Conservation (phyloP, 2,329 filamentous ascomycete genomes). For the Diaporthe sp. region DNA sequence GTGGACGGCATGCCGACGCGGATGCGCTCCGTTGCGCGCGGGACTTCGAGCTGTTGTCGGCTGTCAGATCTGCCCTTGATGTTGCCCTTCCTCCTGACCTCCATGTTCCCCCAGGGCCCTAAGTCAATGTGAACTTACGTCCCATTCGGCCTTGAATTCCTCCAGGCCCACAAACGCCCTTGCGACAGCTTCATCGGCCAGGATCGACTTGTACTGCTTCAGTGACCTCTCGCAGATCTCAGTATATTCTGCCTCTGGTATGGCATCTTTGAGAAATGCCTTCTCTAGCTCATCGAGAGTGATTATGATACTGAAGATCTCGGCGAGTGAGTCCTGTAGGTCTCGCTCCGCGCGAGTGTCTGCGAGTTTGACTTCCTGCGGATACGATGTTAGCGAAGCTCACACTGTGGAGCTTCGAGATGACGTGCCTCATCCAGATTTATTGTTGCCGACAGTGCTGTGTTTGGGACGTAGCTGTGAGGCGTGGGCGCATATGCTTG, state of each 20-base stretch:
- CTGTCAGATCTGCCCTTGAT: constrained; percentile 5
- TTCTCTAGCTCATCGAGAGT: constrained; percentile 96
- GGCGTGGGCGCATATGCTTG: constrained; percentile 91
- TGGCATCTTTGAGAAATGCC: constrained; percentile 95
- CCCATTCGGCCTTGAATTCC: constrained; percentile 92
- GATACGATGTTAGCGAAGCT: constrained; percentile 29
- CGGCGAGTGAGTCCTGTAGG: constrained; percentile 93
- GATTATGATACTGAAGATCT: constrained; percentile 97
- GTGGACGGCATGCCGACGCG: constrained; percentile 94
- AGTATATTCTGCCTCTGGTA: constrained; percentile 92
- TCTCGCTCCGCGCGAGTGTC: constrained; percentile 90
- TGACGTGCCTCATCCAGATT: constrained; percentile 86
- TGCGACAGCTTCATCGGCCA: constrained; percentile 93
- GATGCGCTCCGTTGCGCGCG: constrained; percentile 91
- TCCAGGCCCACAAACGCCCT: constrained; percentile 89
- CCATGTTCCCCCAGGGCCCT: too few species aligned
- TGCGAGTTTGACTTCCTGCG: constrained; percentile 92
- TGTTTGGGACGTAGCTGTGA: constrained; percentile 91
- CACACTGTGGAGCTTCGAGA: neutral
- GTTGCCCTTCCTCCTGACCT: neutral
- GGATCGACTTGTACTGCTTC: constrained; percentile 96
- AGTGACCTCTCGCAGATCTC: constrained; percentile 94
- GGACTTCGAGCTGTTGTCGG: constrained; percentile 86
- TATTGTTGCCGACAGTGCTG: constrained; percentile 86
- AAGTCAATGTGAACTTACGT: constrained; percentile 70